Conservation (phyloP, 352 stramenopile genomes). For the Pythium rishiriense region DNA sequence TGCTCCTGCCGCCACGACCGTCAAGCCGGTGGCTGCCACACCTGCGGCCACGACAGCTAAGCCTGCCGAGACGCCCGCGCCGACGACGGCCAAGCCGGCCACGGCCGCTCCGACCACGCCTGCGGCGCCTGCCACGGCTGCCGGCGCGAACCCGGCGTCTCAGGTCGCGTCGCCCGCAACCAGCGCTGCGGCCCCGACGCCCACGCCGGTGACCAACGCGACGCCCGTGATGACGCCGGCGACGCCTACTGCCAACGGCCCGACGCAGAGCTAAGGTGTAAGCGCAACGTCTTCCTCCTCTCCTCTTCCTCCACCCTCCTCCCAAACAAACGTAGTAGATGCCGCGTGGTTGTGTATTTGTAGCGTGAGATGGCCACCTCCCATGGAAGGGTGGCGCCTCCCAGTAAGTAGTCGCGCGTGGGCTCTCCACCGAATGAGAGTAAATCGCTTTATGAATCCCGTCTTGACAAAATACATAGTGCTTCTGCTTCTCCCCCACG, state of each 20-base stretch:
- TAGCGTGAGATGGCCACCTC: no score
- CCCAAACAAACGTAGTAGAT: neutral
- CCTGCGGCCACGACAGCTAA: neutral
- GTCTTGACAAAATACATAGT: no score
- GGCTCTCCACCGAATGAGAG: no score
- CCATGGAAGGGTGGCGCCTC: no score
- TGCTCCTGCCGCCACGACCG: neutral
- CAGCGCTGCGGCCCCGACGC: neutral
- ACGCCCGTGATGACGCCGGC: conserved; percentile 7
- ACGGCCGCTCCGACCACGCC: conserved; percentile 3
- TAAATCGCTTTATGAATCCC: no score
- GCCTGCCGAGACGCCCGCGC: neutral
- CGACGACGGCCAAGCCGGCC: neutral
- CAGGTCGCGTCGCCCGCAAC: neutral
- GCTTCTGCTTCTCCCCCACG: no score
- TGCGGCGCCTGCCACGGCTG: neutral
- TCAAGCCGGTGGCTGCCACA: conserved; percentile 7
- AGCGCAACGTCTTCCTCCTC: neutral
- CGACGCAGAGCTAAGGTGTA: conserved; percentile 17
- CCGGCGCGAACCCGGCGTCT: neutral
- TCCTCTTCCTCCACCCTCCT: no score
- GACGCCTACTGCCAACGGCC: conserved; percentile 11
- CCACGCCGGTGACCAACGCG: neutral
- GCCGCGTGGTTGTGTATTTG: neutral
- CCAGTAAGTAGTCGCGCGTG: no score